Base-by-base conservation (phyloP, 495 filamentous ascomycete species). In the Tuber borchii region DNA sequence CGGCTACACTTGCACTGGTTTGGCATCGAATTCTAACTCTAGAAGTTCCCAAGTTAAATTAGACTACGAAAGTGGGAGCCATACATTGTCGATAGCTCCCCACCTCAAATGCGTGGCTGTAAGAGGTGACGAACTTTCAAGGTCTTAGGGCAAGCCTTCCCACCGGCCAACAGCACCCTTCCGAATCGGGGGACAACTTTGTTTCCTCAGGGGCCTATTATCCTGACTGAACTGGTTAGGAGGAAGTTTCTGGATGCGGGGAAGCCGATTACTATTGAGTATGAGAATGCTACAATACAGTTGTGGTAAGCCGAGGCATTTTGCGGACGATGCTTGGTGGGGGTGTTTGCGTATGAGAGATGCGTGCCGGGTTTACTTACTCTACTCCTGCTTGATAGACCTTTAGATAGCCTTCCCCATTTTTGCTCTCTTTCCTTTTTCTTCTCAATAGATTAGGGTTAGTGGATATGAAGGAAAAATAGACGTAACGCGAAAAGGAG, bases 151-250 rank as follows among this genome's bases (percentile, higher is more conserved):
- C n/a, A n/a, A n/a, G n/a, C n/a, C n/a, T n/a, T n/a, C n/a, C n/a
- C n/a, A n/a, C n/a, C n/a, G n/a, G n/a, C n/a, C n/a, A n/a, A n/a
- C n/a, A n/a, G n/a, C n/a, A n/a, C n/a, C n/a, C n/a, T n/a, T n/a
- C n/a, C n/a, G n/a, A n/a, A n/a, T n/a, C n/a, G n/a, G n/a, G n/a
- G n/a, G n/a, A n/a, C n/a, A n/a, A n/a, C n/a, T n/a, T n/a, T n/a
- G n/a, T n/a, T n/a, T n/a, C n/a, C n/a, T n/a, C n/a, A n/a, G n/a
- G n/a, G n/a, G n/a, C n/a, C n/a, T n/a, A n/a, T n/a, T n/a, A n/a
- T n/a, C n/a, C n/a, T n/a, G n/a, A n/a, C n/a, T 82, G 94, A 97
- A 83, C 77, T 97, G 46, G 90, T 97, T 34, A 86, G 94, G 77
- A 87, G 94, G 73, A 91, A 92, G 83, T 96, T 94, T 84, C 86